Conservation (phyloP, 768 basidiomycete species). For the Mycena chlorophos region DNA sequence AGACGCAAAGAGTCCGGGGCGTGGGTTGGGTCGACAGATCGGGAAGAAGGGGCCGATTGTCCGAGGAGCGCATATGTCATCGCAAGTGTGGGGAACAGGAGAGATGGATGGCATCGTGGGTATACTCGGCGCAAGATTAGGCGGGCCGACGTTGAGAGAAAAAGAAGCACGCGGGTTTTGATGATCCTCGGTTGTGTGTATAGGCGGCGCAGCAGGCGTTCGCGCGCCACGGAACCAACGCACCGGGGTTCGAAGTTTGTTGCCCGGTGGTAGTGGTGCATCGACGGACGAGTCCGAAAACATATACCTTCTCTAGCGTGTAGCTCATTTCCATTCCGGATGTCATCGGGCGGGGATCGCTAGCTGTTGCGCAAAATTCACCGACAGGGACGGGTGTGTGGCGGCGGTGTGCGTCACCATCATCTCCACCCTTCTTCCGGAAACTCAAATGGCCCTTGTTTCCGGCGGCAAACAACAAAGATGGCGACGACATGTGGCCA, state of each 20-base stretch:
- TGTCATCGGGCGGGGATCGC: constrained; percentile 1
- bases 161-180: background rate
- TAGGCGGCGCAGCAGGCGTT: background rate
- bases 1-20: background rate
- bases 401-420: background rate
- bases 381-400: background rate
- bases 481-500: background rate
- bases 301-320: background rate
- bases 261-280: too few species aligned
- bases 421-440: background rate
- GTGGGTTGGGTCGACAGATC: background rate
- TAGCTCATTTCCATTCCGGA: background rate
- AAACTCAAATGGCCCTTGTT: background rate
- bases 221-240: background rate
- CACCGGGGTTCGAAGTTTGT: background rate
- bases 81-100: background rate
- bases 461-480: background rate
- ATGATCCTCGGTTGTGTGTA: background rate
- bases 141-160: background rate
- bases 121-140: background rate
- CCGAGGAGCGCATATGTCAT: background rate
- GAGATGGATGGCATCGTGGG: background rate
- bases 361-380: background rate
- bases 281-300: too few species aligned
- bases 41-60: background rate